Evolutionary conservation across 1,284 basidiomycete species (phyloP).

Genomic region (Cryptococcus jaspeensis): DNA sequence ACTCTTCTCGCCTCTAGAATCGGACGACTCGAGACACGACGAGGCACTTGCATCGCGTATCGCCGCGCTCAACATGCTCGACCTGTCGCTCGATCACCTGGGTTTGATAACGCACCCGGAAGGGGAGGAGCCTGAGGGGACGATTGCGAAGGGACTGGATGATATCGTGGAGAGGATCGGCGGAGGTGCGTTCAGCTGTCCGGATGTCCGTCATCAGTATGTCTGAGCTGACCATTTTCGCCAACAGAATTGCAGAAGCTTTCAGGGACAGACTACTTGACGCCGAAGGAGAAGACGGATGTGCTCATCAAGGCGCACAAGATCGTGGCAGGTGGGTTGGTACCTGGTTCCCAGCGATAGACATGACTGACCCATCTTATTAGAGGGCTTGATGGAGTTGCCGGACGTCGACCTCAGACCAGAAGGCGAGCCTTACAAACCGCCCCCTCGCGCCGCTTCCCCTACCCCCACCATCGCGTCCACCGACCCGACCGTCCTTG

Average conservation of each 20-base stretch:
- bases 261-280: slow-evolving; percentile 58
- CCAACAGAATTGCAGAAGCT: slow-evolving; percentile 68
- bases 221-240: background rate
- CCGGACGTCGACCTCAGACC: slow-evolving; percentile 49
- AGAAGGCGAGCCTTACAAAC: slow-evolving; percentile 47
- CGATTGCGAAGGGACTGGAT: slow-evolving; percentile 60
- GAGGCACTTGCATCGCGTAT: slow-evolving; percentile 82
- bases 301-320: slow-evolving; percentile 80
- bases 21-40: slow-evolving; percentile 80
- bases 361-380: background rate
- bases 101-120: slow-evolving; percentile 66
- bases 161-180: slow-evolving; percentile 71
- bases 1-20: slow-evolving; percentile 63
- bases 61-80: slow-evolving; percentile 84
- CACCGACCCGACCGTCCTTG: background rate
- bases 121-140: slow-evolving; percentile 52
- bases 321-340: slow-evolving; percentile 59
- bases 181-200: slow-evolving; percentile 60
- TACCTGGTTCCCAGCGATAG: background rate
- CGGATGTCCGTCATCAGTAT: background rate
- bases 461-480: background rate
- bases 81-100: slow-evolving; percentile 79
- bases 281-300: slow-evolving; percentile 74
- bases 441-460: slow-evolving; percentile 13
- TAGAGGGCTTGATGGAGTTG: slow-evolving; percentile 44